A percentile compares a stretch with the other conserved stretches of the same genome.
These are phyloP conservation scores for Pisolithus albus DNA, from an alignment of 768 basidiomycete genomes.

Conservation along the genomic window DNA sequence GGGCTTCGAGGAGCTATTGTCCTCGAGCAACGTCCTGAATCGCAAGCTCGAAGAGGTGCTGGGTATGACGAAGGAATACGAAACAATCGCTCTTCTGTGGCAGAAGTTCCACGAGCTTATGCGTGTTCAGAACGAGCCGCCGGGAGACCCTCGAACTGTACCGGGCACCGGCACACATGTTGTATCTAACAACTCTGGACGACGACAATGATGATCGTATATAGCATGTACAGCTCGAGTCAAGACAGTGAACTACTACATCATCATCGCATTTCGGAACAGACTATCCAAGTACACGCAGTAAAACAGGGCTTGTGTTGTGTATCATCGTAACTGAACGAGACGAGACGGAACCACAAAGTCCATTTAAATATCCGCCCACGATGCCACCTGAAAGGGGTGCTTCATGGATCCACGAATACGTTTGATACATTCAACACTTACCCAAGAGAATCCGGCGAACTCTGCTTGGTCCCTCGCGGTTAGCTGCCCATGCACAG, in stretches of 20 bases:
- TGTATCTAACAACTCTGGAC: constrained; percentile 28
- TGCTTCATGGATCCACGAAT: background rate
- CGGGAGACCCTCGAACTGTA: constrained; percentile 27
- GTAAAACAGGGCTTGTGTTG: constrained; percentile 20
- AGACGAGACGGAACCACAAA: constrained; percentile 19
- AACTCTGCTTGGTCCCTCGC: constrained; percentile 91
- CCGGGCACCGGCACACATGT: constrained; percentile 73
- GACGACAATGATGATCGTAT: constrained; percentile 15
- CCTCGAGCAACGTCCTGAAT: constrained; percentile 79
- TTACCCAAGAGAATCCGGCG: constrained; percentile 93
- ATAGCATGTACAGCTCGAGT: constrained; percentile 2
- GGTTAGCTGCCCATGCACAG: constrained; percentile 91
- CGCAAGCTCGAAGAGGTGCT: constrained; percentile 89
- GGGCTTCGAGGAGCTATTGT: constrained; percentile 87
- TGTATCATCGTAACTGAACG: constrained; percentile 30
- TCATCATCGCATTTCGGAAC: constrained; percentile 17
- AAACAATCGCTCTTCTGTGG: constrained; percentile 83
- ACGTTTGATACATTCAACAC: background rate
- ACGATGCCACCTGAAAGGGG: constrained; percentile 33
- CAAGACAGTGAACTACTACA: constrained; percentile 14
- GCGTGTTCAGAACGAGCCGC: constrained; percentile 40
- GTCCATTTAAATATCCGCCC: constrained; percentile 51
- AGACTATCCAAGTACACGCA: constrained; percentile 35
- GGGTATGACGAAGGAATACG: constrained; percentile 89
- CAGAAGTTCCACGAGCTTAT: constrained; percentile 73